A percentile compares a stretch with the other conserved stretches of the same genome.
These are phyloP conservation scores for Daedalea quercina DNA, from an alignment of 768 basidiomycete genomes.

Conservation along the genomic window DNA sequence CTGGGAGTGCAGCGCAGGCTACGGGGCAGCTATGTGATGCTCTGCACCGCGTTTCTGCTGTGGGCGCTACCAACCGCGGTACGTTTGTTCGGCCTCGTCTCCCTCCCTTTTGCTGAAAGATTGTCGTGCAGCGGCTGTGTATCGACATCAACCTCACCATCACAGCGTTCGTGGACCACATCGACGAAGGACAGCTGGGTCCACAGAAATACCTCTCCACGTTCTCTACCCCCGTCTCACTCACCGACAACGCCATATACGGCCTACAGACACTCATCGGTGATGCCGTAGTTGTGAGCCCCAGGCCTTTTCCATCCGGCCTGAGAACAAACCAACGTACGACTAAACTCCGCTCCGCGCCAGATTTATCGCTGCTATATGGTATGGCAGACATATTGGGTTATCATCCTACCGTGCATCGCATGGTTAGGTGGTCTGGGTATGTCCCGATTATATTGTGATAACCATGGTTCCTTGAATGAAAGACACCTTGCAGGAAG, in stretches of 20 bases:
- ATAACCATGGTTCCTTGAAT: no score
- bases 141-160: not conserved
- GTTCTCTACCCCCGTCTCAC: not conserved
- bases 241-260: not conserved
- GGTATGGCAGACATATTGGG: not conserved
- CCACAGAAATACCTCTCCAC: not conserved
- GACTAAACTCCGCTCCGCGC: no score
- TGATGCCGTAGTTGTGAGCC: not conserved
- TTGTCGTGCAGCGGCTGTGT: not conserved
- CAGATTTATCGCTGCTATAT: constrained; percentile 2
- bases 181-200: not conserved
- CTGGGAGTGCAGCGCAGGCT: not conserved
- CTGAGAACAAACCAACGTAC: no score
- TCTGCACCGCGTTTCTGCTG: not conserved
- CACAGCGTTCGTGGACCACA: not conserved
- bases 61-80: not conserved
- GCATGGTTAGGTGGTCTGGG: not conserved
- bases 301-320: not conserved
- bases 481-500: not conserved
- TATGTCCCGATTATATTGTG: not conserved
- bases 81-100: not conserved
- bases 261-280: not conserved
- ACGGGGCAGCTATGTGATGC: not conserved
- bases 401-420: not conserved
- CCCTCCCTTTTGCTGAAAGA: not conserved